phyloP scores from a whole-genome alignment of 2,329 filamentous ascomycete genomes.

The Neoascochyta sp. region DNA sequence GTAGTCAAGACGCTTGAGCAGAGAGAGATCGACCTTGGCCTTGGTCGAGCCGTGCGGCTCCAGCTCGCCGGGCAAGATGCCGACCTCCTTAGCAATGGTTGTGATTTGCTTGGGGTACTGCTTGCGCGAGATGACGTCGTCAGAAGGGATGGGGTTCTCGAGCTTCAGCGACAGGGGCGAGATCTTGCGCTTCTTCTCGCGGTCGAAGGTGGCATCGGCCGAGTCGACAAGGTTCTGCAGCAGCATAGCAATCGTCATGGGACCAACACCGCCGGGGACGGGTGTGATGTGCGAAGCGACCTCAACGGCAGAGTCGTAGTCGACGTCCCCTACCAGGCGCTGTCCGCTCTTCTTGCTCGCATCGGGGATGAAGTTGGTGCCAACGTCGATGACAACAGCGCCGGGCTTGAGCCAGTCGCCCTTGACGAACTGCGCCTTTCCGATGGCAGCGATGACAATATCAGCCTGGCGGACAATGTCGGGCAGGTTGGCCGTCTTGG shows the following conservation, averaged over 20 bases:
- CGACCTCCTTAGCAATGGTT: constrained; percentile 76
- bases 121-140: constrained; percentile 85
- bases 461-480: constrained; percentile 79
- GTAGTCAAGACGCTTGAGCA: constrained; percentile 81
- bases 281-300: constrained; percentile 93
- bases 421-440: constrained; percentile 80
- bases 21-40: constrained; percentile 82
- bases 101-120: constrained; percentile 93
- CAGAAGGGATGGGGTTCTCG: constrained; percentile 79
- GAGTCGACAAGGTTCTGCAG: constrained; percentile 92
- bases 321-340: constrained; percentile 90
- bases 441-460: constrained; percentile 88
- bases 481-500: constrained; percentile 71
- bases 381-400: constrained; percentile 94
- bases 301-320: constrained; percentile 77
- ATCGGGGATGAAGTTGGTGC: constrained; percentile 93
- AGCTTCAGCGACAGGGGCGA: constrained; percentile 80
- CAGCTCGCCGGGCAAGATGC: constrained; percentile 81
- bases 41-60: constrained; percentile 95
- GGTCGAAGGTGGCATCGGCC: constrained; percentile 75
- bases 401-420: constrained; percentile 94
- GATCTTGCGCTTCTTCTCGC: constrained; percentile 75
- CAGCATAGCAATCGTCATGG: constrained; percentile 99
- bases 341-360: constrained; percentile 86
- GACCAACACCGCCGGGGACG: constrained; percentile 92